Conservation (phyloP, 345 rosid genomes). For the Microthlaspi erraticum region DNA sequence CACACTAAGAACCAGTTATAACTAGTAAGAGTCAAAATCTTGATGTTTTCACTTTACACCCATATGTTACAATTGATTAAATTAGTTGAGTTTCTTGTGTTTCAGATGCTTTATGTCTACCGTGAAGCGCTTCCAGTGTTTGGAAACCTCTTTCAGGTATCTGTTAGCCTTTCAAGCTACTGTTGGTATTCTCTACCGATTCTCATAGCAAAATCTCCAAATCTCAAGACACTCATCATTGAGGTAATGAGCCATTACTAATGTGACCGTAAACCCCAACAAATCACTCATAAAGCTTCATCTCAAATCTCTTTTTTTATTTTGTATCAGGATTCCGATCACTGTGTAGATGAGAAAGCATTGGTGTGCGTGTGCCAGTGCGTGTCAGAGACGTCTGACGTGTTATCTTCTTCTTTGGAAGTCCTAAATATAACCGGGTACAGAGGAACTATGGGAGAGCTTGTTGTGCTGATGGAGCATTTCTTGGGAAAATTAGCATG, state of each 20-base stretch:
- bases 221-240: slow-evolving; percentile 7
- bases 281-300: background rate
- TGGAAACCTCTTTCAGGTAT: background rate
- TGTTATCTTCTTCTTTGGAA: background rate
- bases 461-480: background rate
- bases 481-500: background rate
- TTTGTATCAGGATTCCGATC: background rate
- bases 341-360: background rate
- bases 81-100: background rate
- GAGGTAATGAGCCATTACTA: no score
- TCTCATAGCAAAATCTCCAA: background rate
- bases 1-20: no score
- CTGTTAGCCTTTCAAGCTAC: background rate
- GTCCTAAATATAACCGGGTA: background rate
- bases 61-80: no score
- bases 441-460: background rate
- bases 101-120: background rate
- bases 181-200: background rate
- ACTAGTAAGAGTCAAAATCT: no score
- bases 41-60: no score
- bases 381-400: background rate
- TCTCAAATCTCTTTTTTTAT: no score
- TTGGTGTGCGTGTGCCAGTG: background rate
- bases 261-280: background rate
- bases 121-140: background rate